Conservation (phyloP, 768 basidiomycete genomes). For the Sarcomyxa edulis region DNA sequence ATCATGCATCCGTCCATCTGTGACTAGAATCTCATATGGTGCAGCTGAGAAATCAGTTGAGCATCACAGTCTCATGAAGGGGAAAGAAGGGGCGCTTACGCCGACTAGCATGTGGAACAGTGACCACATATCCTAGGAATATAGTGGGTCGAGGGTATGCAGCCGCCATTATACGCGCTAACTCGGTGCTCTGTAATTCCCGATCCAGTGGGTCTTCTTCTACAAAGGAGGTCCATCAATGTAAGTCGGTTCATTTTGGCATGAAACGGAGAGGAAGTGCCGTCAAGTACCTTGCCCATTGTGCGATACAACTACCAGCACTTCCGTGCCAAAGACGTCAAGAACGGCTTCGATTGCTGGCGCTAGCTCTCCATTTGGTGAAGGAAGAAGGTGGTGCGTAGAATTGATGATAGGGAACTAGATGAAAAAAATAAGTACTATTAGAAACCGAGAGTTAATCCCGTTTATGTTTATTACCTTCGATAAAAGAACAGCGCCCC, state of each 20-base stretch:
- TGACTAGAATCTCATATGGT: slow-evolving; percentile 71
- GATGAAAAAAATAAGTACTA: neutral
- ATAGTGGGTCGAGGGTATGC: slow-evolving; percentile 69
- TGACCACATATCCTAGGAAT: slow-evolving; percentile 81
- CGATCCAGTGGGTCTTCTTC: slow-evolving; percentile 90
- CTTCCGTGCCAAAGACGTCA: slow-evolving; percentile 70
- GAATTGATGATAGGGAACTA: slow-evolving; percentile 88
- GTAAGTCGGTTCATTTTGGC: neutral
- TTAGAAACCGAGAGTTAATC: neutral
- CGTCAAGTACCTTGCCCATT: slow-evolving; percentile 91
- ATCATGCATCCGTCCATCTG: slow-evolving; percentile 77
- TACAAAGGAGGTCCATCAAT: slow-evolving; percentile 24
- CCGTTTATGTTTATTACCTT: too few relatives aligned
- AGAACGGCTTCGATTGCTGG: slow-evolving; percentile 86
- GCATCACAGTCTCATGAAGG: neutral
- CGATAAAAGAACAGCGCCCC: slow-evolving; percentile 80
- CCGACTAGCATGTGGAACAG: slow-evolving; percentile 53
- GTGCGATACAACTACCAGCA: slow-evolving; percentile 84
- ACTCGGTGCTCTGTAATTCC: slow-evolving; percentile 75
- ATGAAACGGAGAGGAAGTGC: neutral
- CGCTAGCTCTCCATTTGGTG: slow-evolving; percentile 80
- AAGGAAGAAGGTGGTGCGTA: slow-evolving; percentile 82
- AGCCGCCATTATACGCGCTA: slow-evolving; percentile 74
- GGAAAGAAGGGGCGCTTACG: slow-evolving; percentile 38
- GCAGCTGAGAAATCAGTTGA: slow-evolving; percentile 39